Evolutionary conservation across 2,329 filamentous ascomycete genomes (phyloP), one percentile per base, ranked within the genome.

Genomic region (Fusarium dimerum): DNA sequence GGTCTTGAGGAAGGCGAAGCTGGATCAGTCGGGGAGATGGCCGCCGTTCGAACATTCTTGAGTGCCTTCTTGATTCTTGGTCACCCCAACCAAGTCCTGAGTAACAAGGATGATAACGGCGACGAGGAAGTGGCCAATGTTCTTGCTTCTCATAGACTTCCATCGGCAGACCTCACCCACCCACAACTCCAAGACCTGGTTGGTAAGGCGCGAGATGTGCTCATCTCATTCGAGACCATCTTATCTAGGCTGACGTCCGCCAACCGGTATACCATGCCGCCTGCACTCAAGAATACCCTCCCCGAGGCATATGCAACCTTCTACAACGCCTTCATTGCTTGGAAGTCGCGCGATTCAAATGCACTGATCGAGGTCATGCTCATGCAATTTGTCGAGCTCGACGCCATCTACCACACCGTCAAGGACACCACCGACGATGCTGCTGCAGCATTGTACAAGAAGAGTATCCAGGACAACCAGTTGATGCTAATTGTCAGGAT

Each of bases 341-440:
- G 90, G 90, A 91, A 92, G 71, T 86, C 89, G 2, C 83, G 89
- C 47, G 90, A 93, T 67, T 90, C 88, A 0, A 86, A 86, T 48
- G 86, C 89, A 0, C 76, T 94, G 5, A 84, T 93, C 47, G 88
- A 92, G 63, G 87, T 90, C 50, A 92, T 94, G 89, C 79, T 93
- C n/a, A 81, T 90, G 64, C 89, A 91, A 59, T 92, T 93, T 69
- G 88, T 92, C 16, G 89, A 92, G 66, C 80, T 94, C 2, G 90
- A 94, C 65, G 87, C 87, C 36, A 93, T 93, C 44, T 89, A 89
- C 78, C 88, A 92, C 66, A 89, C 87, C 3, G 88, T 94, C 67
- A 92, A 91, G 68, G 86, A 91, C 62, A 86, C 86, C 47, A 89
- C 85, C 1, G 85, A 89, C 44, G 85, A 87, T 39, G 83, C 85